Percentiles rank a stretch among this genome's conserved stretches.
These are phyloP conservation scores for Raffaelea ambrosiae DNA, from an alignment of 2,329 filamentous ascomycete species.

Conservation along the genomic window DNA sequence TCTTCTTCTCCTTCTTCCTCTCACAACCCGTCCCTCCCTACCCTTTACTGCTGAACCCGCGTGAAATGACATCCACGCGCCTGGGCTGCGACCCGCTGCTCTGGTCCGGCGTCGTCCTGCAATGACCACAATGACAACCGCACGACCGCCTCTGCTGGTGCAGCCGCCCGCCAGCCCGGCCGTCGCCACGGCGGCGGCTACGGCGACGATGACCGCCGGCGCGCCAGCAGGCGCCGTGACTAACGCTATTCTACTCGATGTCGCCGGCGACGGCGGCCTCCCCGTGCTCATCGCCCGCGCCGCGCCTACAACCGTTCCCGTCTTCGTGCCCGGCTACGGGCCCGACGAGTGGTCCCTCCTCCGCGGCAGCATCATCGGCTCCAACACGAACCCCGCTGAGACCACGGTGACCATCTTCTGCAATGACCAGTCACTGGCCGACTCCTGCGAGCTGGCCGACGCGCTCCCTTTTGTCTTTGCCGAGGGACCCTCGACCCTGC, in stretches of 20 bases:
- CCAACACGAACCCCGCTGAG: slow-evolving; percentile 14
- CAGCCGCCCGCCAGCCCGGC: not conserved
- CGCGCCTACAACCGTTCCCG: slow-evolving; percentile 29
- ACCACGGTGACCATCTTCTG: slow-evolving; percentile 44
- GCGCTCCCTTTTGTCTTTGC: slow-evolving; percentile 39
- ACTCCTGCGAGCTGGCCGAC: slow-evolving; percentile 33
- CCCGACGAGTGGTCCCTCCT: slow-evolving; percentile 33
- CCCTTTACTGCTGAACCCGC: no score
- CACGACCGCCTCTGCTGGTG: no score
- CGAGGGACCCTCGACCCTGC: slow-evolving; percentile 34
- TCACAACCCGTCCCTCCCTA: no score
- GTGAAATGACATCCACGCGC: no score
- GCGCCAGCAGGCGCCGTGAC: no score
- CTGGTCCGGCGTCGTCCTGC: not conserved
- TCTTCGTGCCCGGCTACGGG: slow-evolving; percentile 36
- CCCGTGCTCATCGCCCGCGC: not conserved
- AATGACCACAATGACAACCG: not conserved
- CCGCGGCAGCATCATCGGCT: slow-evolving; percentile 34
- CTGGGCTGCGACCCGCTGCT: no score
- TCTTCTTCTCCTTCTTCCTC: not conserved
- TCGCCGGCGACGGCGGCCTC: slow-evolving; percentile 7
- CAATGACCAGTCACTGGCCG: slow-evolving; percentile 26
- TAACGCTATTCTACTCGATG: not conserved
- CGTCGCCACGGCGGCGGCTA: not conserved
- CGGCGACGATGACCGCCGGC: not conserved